Evolutionary conservation across 805 yeast species (phyloP).

Genomic region (Kazachstania viticola): DNA sequence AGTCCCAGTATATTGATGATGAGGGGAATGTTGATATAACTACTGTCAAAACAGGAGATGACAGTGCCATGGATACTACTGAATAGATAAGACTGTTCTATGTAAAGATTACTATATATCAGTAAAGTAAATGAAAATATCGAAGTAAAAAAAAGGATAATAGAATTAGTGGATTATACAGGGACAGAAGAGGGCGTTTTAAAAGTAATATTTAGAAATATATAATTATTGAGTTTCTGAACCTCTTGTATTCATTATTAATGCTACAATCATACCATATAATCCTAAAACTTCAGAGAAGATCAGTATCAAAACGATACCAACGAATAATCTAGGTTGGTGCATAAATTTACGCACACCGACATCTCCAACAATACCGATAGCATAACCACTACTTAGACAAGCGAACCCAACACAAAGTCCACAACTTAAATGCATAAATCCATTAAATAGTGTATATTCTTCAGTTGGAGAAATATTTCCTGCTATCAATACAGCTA

Average conservation of each 20-base stretch:
- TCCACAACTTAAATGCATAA: conserved; percentile 96
- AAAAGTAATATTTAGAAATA: conserved; percentile 1
- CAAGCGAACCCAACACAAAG: conserved; percentile 93
- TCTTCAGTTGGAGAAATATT: conserved; percentile 67
- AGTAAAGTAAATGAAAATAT: no score
- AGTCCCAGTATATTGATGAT: conserved; percentile 66
- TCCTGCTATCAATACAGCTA: conserved; percentile 89
- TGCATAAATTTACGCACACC: conserved; percentile 84
- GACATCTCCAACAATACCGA: conserved; percentile 88
- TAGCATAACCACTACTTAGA: conserved; percentile 92
- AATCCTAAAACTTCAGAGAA: conserved; percentile 85
- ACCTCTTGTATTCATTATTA: conserved; percentile 84
- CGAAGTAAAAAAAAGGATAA: no score
- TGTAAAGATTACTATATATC: no score
- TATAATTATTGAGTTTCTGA: conserved; percentile 30
- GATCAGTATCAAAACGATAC: conserved; percentile 79
- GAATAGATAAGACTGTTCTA: conserved; percentile 11
- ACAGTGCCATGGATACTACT: conserved; percentile 25
- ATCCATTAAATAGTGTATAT: conserved; percentile 88
- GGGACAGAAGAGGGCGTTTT: no score
- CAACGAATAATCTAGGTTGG: conserved; percentile 81
- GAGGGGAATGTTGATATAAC: conserved; percentile 59
- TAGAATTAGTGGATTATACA: no score
- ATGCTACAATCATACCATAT: conserved; percentile 91
- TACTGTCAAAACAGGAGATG: conserved; percentile 12